phyloP scores from a whole-genome alignment of 2,329 filamentous ascomycete species.

The Colletotrichum somersetense region DNA sequence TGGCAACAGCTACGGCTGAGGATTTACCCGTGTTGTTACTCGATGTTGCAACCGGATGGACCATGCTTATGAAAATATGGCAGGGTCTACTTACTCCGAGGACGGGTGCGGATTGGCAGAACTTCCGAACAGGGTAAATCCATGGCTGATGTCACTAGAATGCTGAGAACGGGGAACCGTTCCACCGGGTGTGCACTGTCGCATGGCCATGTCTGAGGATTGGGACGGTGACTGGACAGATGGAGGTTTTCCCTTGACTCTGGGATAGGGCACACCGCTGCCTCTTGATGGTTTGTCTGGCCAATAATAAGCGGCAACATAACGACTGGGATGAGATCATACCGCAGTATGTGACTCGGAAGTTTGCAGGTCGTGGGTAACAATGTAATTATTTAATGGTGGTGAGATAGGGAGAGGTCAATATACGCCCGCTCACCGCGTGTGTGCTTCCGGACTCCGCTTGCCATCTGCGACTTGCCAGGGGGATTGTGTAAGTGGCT shows the following conservation, averaged over 20 bases:
- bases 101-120: conserved; percentile 8
- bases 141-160: conserved; percentile 34
- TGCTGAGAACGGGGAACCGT: conserved; percentile 30
- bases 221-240: conserved; percentile 28
- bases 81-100: not conserved
- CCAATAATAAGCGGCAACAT: conserved; percentile 25
- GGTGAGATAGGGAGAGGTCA: conserved; percentile 11
- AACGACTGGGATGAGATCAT: conserved; percentile 31
- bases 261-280: conserved; percentile 31
- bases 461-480: not conserved
- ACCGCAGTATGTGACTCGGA: not conserved
- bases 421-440: conserved; percentile 25
- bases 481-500: conserved; percentile 9
- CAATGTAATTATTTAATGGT: not conserved
- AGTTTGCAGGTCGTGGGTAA: conserved; percentile 20
- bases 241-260: conserved; percentile 14
- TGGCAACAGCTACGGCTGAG: conserved; percentile 6
- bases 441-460: conserved; percentile 24
- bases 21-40: conserved; percentile 12
- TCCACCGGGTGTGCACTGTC: conserved; percentile 30
- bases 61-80: not conserved
- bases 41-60: not conserved
- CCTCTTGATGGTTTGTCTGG: not conserved
- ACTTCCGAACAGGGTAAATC: not conserved
- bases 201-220: conserved; percentile 28